Base-by-base conservation (phyloP, 305 asterid genomes). In the Solanum chacoense region DNA sequence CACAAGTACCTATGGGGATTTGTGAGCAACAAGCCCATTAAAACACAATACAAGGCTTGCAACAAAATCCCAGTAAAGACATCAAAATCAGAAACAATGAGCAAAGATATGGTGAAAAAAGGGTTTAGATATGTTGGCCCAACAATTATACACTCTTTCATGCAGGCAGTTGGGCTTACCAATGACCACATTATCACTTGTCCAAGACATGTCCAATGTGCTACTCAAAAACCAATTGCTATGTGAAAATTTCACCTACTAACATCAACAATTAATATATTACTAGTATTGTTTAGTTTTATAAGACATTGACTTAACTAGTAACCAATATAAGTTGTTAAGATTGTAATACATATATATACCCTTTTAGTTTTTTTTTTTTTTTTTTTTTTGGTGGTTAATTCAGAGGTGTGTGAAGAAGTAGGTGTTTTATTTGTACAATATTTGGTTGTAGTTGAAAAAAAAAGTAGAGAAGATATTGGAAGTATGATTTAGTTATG, bases 111-210 rank as follows among this genome's bases (percentile, higher is more conserved):
- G 98, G 95, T 96, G 87, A 91, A 90, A 85, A 94, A 95, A 59
- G 98, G 98, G 0, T 94, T 96, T 92, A 92, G 98, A 32, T 92
- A 90, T 28, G 98, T 95, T 83, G 98, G 98, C 6, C 98, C 98
- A 38, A 94, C 96, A 8, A 94, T 94, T 12, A 91, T 96, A 63
- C 95, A 95, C 92, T 96, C 98, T 35, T 96, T 96, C 92, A 95
- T 96, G 97, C 98, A 96, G 89, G 98, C 97, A 1, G 95, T 93
- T 86, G 98, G 98, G 42, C 98, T 96, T 88, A 95, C 96, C 88
- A 96, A 95, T 88, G 98, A 96, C 91, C 98, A 96, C 88, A 77
- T 93, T 40, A 88, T 92, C 90, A 93, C 95, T 63, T 96, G 98
- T 88, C 95, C 94, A 28, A 90, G 95, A 72, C 98, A 94, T 91